phyloP scores from a whole-genome alignment of 805 yeast genomes.

The Millerozyma miso region DNA sequence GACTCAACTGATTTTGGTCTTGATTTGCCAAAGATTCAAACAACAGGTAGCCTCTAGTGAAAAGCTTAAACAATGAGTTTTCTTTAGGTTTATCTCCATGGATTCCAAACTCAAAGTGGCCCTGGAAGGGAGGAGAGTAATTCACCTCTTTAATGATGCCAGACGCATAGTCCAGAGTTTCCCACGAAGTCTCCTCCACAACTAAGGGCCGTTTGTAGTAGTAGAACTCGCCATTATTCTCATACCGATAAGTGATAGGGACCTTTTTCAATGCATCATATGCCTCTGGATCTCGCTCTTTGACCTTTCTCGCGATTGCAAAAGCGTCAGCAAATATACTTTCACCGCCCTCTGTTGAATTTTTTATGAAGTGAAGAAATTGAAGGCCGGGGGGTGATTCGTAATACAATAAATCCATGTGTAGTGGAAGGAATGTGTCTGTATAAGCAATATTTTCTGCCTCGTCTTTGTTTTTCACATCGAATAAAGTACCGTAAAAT shows the following conservation, averaged over 20 bases:
- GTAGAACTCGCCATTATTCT: conserved; percentile 57
- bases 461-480: conserved; percentile 46
- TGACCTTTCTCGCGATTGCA: conserved; percentile 56
- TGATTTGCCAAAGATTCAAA: conserved; percentile 57
- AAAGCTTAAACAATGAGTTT: conserved; percentile 45
- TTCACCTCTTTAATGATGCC: conserved; percentile 51
- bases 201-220: conserved; percentile 59
- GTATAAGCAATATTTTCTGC: conserved; percentile 74
- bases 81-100: conserved; percentile 26
- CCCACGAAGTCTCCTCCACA: conserved; percentile 41
- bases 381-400: conserved; percentile 83
- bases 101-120: conserved; percentile 64
- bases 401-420: conserved; percentile 72
- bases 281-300: conserved; percentile 54
- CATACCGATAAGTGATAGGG: conserved; percentile 68
- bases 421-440: conserved; percentile 59
- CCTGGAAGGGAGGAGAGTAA: conserved; percentile 82
- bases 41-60: conserved; percentile 51
- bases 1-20: conserved; percentile 49
- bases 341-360: conserved; percentile 61
- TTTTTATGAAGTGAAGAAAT: conserved; percentile 55
- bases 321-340: conserved; percentile 68
- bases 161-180: conserved; percentile 10
- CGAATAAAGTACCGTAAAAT: conserved; percentile 68
- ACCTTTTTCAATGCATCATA: conserved; percentile 56